Evolutionary conservation across 371 early-diverging fungal genomes (phyloP), one percentile per base, ranked within the genome.

Genomic region (Rhizopus microsporus): DNA sequence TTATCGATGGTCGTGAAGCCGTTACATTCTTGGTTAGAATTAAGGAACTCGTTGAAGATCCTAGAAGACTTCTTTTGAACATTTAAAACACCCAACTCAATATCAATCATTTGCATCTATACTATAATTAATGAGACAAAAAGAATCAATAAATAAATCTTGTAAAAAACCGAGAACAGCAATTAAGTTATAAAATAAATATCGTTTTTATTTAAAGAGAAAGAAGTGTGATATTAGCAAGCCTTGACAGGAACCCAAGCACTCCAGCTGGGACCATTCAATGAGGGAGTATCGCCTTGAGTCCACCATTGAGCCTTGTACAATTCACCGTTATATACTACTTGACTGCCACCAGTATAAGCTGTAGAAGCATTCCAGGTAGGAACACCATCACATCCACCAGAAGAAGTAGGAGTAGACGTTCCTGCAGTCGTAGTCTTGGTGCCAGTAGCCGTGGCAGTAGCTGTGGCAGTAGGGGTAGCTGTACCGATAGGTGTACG

Each of bases 1-100:
- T 98, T 58, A 92, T 98, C 71, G 98, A 98, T 71, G 98, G 98
- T 43, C 93, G 98, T 78, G 98, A 98, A 81, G 98, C 97, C 32
- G 94, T 94, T 42, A 95, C 96, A 44, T 98, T 97, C 91, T 83
- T 98, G 58, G 94, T 96, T 65, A 93, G 90, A 75, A 57, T 98
- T 58, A 98, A 98, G 87, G 93, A 97, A 82, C 78, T 84, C 62
- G 85, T 98, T 50, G 98, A 98, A 80, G 97, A 98, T 67, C 99
- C 99, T 51, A 81, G 89, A 59, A 84, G 96, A 65, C 71, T 98
- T 71, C 83, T 98, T 57, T 81, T 97, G 67, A 85, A 85, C 65
- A 75, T 92, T 58, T 92, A 88, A 84, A 56, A 37, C 33, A 33
- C 12, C 7, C 37, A 48, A 17, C 34, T 47, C 48, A 47, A 13